Base-by-base conservation (phyloP, 129 eudicot genomes). In the Tagetes erecta region DNA sequence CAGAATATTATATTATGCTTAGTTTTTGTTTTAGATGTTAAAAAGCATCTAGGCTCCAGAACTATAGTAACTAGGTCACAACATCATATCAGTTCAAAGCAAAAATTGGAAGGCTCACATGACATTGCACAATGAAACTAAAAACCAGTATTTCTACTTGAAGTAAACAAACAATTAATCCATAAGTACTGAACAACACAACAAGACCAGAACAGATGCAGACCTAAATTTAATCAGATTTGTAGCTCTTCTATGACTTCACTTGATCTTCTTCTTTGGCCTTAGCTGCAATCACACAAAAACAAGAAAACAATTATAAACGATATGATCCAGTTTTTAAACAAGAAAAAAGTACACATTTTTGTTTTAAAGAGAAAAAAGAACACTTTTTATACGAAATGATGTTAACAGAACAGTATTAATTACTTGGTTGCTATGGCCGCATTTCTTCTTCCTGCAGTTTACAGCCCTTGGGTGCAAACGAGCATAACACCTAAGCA, bases 201-300 rank as follows among this genome's bases (percentile, higher is more conserved):
- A 75, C 30, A 62, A 10, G 36, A 63, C 51, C 37, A 36, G 50
- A 64, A 36, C 13, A 8, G 47, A 74, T 8, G 37, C 51, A 74
- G 38, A 40, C 9, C 79, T 50, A 73, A 50, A 74, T 14, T 60
- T n/a, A 63, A 46, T 12, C 37, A n/a, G 14, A 64, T 38, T 36
- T n/a, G 47, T 8, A 62, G 35, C 20, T 31, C 55, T 38, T 14
- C 44, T 3, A 51, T 14, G 10, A 20, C 58, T 60, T 65, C 64
- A 81, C 80, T 81, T 81, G 14, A 81, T 81, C 83, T 76, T 78
- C 80, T 78, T 83, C 78, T 83, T 83, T 6, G 86, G 86, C 86
- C 86, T 83, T 53, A 83, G 78, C 86, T 83, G 86, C 78, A 73
- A 46, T 44, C 55, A 36, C 69, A 72, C 1, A 36, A 42, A 57